Base-by-base conservation (phyloP, 495 filamentous ascomycete species). In the Coniosporium apollinis region DNA sequence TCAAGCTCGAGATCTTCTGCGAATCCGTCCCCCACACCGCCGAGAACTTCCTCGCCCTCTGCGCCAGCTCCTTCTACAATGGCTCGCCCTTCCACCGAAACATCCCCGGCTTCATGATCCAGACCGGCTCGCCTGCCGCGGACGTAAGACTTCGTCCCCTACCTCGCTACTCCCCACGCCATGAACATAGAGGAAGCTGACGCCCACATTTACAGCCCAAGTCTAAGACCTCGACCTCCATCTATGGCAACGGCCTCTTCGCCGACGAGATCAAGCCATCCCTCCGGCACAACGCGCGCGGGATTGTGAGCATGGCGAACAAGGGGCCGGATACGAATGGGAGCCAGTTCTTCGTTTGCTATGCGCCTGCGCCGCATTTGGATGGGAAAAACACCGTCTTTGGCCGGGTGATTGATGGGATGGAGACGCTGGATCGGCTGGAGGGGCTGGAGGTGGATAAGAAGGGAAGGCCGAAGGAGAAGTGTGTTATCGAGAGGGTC, bases 1-100 rank as follows among this genome's bases (percentile, higher is more conserved):
- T 97, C 50, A 97, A 96, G 59, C 72, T 96, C 54, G 89, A 97
- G 54, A 62, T 97, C 36, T 96, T 94, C 61, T 94, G 87, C 61
- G 83, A 93, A 61, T 74, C 76, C 47, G 82, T 91, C 19, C 89
- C 89, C 33, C 77, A 91, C 56, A 94, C 91, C 2, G 74, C 82
- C 37, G 50, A 92, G 79, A 97, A 96, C 62, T 97, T 97, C 61
- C 74, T 97, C 41, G 89, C 87, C 30, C 79, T 97, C 28, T 92
- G 83, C 65, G 89, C 91, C 43, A 81, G 76, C 22, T 68, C 67
- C 47, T 83, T 82, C 63, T 97, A 91, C 63, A 67, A 89, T 55
- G 58, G 66, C 52, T 87, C 80, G 5, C 82, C 79, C n/a, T 81
- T 96, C 65, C 87, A 94, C 67, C 79, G 87, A 25, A 62, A 41